Conservation (phyloP, 2,329 filamentous ascomycete species). For the Pseudopyrenochaeta lycopersici region DNA sequence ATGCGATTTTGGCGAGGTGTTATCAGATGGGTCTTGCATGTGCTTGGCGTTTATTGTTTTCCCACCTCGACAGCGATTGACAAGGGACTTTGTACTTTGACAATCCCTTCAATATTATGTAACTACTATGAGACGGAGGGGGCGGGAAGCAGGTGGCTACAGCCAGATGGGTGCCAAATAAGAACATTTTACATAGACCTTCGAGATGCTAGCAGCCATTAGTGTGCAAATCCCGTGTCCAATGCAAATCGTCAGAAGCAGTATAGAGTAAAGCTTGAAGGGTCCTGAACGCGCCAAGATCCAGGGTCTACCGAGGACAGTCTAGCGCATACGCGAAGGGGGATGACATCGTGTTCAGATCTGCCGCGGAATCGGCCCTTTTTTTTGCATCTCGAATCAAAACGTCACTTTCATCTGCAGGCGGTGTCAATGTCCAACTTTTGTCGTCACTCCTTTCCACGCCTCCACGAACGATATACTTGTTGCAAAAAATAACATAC, state of each 20-base stretch:
- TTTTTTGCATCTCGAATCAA: conserved; percentile 21
- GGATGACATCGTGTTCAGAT: conserved; percentile 39
- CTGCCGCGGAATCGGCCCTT: conserved; percentile 9
- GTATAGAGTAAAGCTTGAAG: not conserved
- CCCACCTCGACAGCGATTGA: not conserved
- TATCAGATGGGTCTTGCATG: conserved; percentile 10
- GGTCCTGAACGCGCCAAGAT: not conserved
- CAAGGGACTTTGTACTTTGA: not conserved
- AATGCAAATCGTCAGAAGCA: not conserved
- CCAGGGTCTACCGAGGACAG: conserved; percentile 5
- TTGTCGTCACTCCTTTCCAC: not conserved
- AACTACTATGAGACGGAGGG: not conserved
- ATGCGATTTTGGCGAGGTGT: conserved; percentile 15
- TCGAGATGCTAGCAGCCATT: not conserved
- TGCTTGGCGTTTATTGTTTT: conserved; percentile 1
- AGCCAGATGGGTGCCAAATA: not conserved
- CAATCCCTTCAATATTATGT: too few species aligned
- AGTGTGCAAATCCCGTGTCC: too few species aligned
- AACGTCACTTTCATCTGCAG: conserved; percentile 23
- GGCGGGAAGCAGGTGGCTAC: not conserved
- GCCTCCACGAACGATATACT: not conserved
- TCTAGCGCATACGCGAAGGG: conserved; percentile 30
- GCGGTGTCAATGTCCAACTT: not conserved
- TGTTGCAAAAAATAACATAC: not conserved
- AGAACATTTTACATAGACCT: not conserved